These are phyloP conservation scores for Russula brevipes DNA, from an alignment of 768 basidiomycete species.

Conservation along the genomic window DNA sequence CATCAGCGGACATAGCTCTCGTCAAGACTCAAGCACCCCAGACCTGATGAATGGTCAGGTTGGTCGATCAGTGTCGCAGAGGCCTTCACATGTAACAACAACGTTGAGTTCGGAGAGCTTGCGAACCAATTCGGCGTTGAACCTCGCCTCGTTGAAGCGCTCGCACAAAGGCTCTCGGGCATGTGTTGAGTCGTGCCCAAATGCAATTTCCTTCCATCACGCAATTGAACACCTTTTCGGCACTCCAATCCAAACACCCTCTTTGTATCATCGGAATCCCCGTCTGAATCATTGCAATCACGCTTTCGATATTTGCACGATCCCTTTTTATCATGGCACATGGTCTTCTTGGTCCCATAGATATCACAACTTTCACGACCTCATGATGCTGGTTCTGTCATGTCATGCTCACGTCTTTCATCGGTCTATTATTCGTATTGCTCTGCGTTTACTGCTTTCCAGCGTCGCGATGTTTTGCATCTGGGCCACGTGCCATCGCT, in stretches of 20 bases:
- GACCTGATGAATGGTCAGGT: conserved; percentile 41
- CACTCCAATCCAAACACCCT: conserved; percentile 3
- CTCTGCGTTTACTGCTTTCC: conserved; percentile 25
- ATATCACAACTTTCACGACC: conserved; percentile 20
- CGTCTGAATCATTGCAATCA: conserved; percentile 21
- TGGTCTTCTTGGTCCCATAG: conserved; percentile 18
- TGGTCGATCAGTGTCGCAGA: conserved; percentile 61
- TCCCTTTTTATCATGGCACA: conserved; percentile 18
- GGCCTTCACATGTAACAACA: conserved; percentile 35
- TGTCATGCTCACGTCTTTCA: conserved; percentile 19
- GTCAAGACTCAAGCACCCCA: conserved; percentile 18
- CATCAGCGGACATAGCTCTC: conserved; percentile 21
- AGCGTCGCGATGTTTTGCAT: conserved; percentile 19
- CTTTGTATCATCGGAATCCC: conserved; percentile 21
- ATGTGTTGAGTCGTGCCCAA: conserved; percentile 15
- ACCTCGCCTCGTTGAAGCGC: conserved; percentile 22
- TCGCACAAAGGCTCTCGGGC: conserved; percentile 24
- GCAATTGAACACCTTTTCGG: conserved; percentile 11
- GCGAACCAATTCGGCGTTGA: conserved; percentile 25
- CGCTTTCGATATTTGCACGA: conserved; percentile 20
- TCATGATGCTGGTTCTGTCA: conserved; percentile 26
- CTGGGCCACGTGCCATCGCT: conserved; percentile 8
- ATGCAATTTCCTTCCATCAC: conserved; percentile 1
- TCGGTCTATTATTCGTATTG: conserved; percentile 23
- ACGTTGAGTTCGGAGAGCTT: conserved; percentile 19